phyloP scores from a whole-genome alignment of 768 basidiomycete genomes.

The Mycena haematopus region DNA sequence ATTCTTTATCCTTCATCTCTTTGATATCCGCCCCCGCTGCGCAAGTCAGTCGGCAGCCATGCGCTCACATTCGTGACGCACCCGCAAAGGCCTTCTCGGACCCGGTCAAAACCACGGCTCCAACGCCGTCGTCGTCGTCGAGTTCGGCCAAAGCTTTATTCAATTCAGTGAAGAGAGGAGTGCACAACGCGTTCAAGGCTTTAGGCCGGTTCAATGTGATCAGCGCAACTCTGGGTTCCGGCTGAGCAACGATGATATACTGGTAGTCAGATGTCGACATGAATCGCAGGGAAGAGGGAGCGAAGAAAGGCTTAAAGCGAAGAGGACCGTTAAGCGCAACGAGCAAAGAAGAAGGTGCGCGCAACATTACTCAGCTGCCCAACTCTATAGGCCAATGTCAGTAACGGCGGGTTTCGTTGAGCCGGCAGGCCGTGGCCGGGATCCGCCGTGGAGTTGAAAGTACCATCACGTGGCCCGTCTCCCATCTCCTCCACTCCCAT shows the following conservation, averaged over 20 bases:
- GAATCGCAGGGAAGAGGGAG: slow-evolving; percentile 38
- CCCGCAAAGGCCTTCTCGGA: slow-evolving; percentile 94
- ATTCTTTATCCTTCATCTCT: slow-evolving; percentile 97
- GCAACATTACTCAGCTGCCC: background rate
- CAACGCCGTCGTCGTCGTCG: slow-evolving; percentile 72
- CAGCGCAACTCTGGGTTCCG: slow-evolving; percentile 73
- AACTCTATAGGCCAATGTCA: too few relatives aligned
- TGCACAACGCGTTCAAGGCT: slow-evolving; percentile 86
- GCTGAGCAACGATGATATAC: slow-evolving; percentile 72
- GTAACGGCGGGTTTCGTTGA: too few relatives aligned
- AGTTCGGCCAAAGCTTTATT: slow-evolving; percentile 76
- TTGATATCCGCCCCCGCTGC: slow-evolving; percentile 97
- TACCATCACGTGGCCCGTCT: background rate
- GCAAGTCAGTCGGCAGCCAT: slow-evolving; percentile 4
- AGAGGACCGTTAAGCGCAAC: slow-evolving; percentile 3
- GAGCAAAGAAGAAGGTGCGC: slow-evolving; percentile 9
- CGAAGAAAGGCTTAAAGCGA: slow-evolving; percentile 11
- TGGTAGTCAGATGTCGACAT: slow-evolving; percentile 65
- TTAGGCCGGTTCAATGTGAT: slow-evolving; percentile 91
- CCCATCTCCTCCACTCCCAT: too few relatives aligned
- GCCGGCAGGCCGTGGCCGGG: too few relatives aligned
- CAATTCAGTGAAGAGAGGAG: slow-evolving; percentile 81
- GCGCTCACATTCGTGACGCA: slow-evolving; percentile 42
- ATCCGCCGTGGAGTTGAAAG: too few relatives aligned
- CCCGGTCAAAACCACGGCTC: slow-evolving; percentile 92